Evolutionary conservation across 2,329 filamentous ascomycete genomes (phyloP).

Genomic region (Mycosphaerella arachidis): DNA sequence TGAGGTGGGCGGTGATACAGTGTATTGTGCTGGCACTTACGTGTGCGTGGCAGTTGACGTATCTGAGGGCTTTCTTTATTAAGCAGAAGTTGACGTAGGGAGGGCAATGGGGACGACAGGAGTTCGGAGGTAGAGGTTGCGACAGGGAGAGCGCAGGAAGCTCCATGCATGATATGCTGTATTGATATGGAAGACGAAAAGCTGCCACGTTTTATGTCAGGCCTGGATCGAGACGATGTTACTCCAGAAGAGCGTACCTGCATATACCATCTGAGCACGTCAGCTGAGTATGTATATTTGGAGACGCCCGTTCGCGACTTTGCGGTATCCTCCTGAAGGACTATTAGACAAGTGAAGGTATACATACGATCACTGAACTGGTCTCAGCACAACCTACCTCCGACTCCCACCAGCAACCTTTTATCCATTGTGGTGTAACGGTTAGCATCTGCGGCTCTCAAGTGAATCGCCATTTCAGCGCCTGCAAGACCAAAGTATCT

Average conservation of each 20-base stretch:
- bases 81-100: constrained; percentile 95
- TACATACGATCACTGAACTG: neutral
- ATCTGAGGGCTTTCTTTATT: constrained; percentile 96
- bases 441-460: constrained; percentile 1
- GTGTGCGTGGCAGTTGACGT: constrained; percentile 94
- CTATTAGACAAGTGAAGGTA: neutral
- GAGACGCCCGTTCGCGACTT: no score
- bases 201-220: neutral
- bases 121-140: neutral
- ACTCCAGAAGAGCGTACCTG: no score
- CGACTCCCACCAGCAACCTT: neutral
- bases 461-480: neutral
- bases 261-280: no score
- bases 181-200: constrained; percentile 4
- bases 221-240: neutral
- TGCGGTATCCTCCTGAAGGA: no score
- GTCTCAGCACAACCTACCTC: neutral
- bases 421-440: constrained; percentile 1
- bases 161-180: constrained; percentile 3
- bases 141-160: neutral
- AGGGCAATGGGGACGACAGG: neutral
- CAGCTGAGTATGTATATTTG: no score
- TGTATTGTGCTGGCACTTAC: constrained; percentile 77
- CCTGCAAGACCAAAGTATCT: neutral
- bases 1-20: constrained; percentile 92